Evolutionary conservation across 2,329 filamentous ascomycete species (phyloP).

Genomic region (Thielaviopsis cerberus): DNA sequence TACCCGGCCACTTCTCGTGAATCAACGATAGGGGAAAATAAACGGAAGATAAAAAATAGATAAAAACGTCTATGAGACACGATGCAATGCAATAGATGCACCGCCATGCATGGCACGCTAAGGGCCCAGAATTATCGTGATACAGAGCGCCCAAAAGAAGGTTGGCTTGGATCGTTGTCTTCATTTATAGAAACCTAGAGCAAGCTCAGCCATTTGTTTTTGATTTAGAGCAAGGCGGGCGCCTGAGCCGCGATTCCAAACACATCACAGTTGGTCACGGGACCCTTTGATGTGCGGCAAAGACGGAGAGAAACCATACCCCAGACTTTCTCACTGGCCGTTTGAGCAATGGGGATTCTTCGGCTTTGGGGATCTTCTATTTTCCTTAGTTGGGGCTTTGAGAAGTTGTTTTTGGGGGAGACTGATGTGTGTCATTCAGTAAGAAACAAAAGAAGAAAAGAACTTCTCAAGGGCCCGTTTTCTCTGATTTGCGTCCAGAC

Average conservation of each 20-base stretch:
- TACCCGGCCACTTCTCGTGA: not conserved
- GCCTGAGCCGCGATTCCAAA: not conserved
- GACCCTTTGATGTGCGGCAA: not conserved
- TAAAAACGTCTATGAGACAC: not conserved
- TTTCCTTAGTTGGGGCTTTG: too few species aligned
- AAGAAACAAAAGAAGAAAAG: too few species aligned
- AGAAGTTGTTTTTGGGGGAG: too few species aligned
- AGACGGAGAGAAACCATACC: not conserved
- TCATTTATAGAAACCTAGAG: not conserved
- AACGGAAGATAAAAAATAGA: not conserved
- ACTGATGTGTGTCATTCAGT: too few species aligned
- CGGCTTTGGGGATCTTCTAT: not conserved
- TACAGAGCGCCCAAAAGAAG: not conserved
- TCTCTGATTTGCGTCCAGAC: too few species aligned
- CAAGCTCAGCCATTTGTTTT: not conserved
- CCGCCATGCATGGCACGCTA: not conserved
- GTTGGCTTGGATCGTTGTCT: not conserved
- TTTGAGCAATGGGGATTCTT: not conserved
- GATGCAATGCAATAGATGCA: not conserved
- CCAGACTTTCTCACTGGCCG: not conserved
- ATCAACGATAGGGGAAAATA: not conserved
- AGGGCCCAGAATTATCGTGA: not conserved
- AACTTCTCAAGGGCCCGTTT: too few species aligned
- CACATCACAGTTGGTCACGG: not conserved
- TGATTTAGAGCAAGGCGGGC: not conserved